Evolutionary conservation across 768 basidiomycete species (phyloP).

Genomic region (Serpula lacrymans): DNA sequence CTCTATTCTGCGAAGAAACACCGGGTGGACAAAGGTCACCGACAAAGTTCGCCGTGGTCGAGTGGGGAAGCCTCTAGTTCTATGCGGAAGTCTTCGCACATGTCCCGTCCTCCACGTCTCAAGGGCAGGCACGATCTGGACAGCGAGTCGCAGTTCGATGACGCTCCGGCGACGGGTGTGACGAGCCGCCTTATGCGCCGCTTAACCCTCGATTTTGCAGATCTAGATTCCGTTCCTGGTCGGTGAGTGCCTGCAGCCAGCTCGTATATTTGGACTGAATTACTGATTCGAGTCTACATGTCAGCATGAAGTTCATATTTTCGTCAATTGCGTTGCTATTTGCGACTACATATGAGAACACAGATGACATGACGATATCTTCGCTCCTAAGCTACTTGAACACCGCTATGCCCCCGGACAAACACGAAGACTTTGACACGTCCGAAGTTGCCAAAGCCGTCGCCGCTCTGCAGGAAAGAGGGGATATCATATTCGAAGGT

Average conservation of each 20-base stretch:
- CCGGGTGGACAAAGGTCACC: constrained; percentile 13
- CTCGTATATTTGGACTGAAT: constrained; percentile 5
- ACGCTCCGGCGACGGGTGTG: constrained; percentile 10
- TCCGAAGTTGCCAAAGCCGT: constrained; percentile 59
- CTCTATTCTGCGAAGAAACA: constrained; percentile 21
- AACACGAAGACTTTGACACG: constrained; percentile 81
- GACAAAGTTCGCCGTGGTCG: constrained; percentile 13
- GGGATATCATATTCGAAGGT: constrained; percentile 49
- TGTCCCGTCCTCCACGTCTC: constrained; percentile 23
- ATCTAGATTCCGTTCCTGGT: constrained; percentile 57
- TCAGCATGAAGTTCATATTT: constrained; percentile 57
- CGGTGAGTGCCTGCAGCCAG: constrained; percentile 55
- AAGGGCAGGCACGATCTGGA: constrained; percentile 24
- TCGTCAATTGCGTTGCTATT: constrained; percentile 63
- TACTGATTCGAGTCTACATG: constrained; percentile 7
- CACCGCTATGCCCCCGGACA: constrained; percentile 71
- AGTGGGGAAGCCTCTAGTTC: constrained; percentile 4
- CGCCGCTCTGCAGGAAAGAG: constrained; percentile 42
- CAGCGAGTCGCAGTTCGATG: constrained; percentile 9
- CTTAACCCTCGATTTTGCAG: constrained; percentile 40
- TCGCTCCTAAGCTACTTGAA: constrained; percentile 69
- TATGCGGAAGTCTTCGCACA: constrained; percentile 21
- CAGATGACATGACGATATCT: constrained; percentile 70
- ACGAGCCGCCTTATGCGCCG: constrained; percentile 22
- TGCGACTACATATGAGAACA: constrained; percentile 59